Conservation (phyloP, 2,329 filamentous ascomycete species). For the Arthrobotrys megalospora region DNA sequence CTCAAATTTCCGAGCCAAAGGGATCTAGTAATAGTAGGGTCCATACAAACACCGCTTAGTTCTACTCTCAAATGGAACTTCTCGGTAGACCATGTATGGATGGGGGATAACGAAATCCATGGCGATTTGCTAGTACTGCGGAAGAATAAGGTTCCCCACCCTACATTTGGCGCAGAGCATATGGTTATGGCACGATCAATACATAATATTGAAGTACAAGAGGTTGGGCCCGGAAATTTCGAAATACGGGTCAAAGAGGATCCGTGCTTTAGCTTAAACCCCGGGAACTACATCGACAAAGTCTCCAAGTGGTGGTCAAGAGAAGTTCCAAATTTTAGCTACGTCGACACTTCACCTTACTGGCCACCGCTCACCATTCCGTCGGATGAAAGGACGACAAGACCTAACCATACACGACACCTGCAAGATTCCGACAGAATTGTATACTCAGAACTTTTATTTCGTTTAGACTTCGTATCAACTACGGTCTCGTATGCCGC, state of each 20-base stretch:
- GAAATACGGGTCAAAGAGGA: constrained; percentile 11
- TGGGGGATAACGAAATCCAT: constrained; percentile 28
- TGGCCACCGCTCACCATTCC: constrained; percentile 26
- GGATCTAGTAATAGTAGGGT: background rate
- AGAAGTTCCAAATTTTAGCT: constrained; percentile 11
- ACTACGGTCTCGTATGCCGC: constrained; percentile 27
- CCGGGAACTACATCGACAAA: background rate
- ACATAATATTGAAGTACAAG: constrained; percentile 26
- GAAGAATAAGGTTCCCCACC: constrained; percentile 18
- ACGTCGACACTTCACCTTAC: constrained; percentile 17
- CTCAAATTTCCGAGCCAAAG: constrained; percentile 6
- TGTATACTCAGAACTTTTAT: constrained; percentile 6
- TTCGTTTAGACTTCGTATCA: constrained; percentile 27
- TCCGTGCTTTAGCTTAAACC: constrained; percentile 14
- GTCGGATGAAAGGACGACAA: constrained; percentile 25
- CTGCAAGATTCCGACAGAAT: background rate
- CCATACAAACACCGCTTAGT: background rate
- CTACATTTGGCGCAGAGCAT: background rate
- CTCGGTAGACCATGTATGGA: constrained; percentile 20
- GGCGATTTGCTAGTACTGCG: constrained; percentile 26
- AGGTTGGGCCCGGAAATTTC: background rate
- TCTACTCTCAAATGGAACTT: constrained; percentile 17
- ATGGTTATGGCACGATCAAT: background rate
- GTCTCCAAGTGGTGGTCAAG: constrained; percentile 19
- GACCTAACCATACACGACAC: background rate